Base-by-base conservation (phyloP, 106 monocot species). In the Allium cepa region DNA sequence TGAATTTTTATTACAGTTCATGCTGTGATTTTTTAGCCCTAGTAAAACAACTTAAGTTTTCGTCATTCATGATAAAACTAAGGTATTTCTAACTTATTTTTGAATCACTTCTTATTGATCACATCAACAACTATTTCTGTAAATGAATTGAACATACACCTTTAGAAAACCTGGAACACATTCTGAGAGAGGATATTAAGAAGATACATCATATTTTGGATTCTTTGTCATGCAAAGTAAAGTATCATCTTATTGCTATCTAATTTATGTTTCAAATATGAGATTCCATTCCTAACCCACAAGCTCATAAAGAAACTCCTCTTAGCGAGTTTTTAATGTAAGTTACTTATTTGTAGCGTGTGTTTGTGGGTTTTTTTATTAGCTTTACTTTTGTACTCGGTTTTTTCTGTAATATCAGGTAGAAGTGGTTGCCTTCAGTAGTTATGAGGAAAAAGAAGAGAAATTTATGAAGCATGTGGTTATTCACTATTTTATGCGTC, bases 311-410 rank as follows among this genome's bases (percentile, higher is more conserved):
- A 77, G 89, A 90, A 57, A 97, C 92, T 74, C 80, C 87, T 63
- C 74, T 97, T 3, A 90, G 92, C 79, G 97, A 97, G 56, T 97
- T 97, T 83, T 97, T 73, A 84, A 84, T 81, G 97, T 97, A 89
- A 73, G 86, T 50, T 57, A 60, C 46, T 51, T 48, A 14, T 59
- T 17, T 7, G 11, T 49, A 18, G 60, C 18, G 10, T 58, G 59
- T 47, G 8, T 14, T n/a, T n/a, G 22, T 22, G 22, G 22, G 0
- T 22, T 22, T 5, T 47, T 4, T 26, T 71, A 17, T 3, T 18
- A 59, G 9, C 47, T 58, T n/a, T 7, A 8, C 9, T 47, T 22
- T 47, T 11, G 16, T 16, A 64, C 47, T 73, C 14, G 27, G 52
- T 22, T 51, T 47, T 26, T 17, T 9, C 16, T 45, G 28, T 10